phyloP scores from a whole-genome alignment of 148 eudicot genomes.

The Vaccinium macrocarpon region DNA sequence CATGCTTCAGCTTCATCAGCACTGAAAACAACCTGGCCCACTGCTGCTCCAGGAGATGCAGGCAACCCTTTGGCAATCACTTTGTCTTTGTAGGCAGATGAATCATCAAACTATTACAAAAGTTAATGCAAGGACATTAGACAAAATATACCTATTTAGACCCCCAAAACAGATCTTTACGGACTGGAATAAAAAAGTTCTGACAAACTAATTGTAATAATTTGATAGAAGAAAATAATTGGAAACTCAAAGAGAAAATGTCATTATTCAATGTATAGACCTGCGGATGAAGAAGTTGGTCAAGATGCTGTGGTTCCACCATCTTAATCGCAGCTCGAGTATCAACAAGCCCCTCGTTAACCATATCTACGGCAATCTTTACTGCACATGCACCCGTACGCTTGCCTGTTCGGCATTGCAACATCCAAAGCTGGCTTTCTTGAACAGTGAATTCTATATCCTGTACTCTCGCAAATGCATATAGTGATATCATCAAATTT shows the following conservation, averaged over 20 bases:
- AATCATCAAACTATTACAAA: slow-evolving; percentile 73
- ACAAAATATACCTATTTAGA: background rate
- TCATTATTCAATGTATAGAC: slow-evolving; percentile 23
- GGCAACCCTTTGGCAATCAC: slow-evolving; percentile 87
- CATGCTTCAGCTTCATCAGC: slow-evolving; percentile 94
- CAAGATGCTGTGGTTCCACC: slow-evolving; percentile 98
- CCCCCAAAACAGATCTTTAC: background rate
- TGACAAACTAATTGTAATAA: background rate
- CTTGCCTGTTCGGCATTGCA: slow-evolving; percentile 94
- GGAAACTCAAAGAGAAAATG: background rate
- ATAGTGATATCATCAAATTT: background rate
- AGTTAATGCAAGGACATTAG: background rate
- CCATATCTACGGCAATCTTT: slow-evolving; percentile 93
- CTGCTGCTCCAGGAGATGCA: slow-evolving; percentile 99
- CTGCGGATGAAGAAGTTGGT: slow-evolving; percentile 98
- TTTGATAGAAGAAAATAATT: background rate
- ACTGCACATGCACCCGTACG: slow-evolving; percentile 92
- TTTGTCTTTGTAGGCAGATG: slow-evolving; percentile 69
- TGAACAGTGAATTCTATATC: slow-evolving; percentile 99
- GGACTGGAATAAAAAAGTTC: background rate
- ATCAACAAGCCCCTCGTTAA: slow-evolving; percentile 81
- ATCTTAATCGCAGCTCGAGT: slow-evolving; percentile 60
- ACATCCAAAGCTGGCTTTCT: slow-evolving; percentile 98
- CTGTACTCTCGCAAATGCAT: slow-evolving; percentile 39
- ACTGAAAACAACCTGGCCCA: slow-evolving; percentile 87